phyloP scores from a whole-genome alignment of 108 stramenopile genomes.

The Mayamaea pseudoterrestris region DNA sequence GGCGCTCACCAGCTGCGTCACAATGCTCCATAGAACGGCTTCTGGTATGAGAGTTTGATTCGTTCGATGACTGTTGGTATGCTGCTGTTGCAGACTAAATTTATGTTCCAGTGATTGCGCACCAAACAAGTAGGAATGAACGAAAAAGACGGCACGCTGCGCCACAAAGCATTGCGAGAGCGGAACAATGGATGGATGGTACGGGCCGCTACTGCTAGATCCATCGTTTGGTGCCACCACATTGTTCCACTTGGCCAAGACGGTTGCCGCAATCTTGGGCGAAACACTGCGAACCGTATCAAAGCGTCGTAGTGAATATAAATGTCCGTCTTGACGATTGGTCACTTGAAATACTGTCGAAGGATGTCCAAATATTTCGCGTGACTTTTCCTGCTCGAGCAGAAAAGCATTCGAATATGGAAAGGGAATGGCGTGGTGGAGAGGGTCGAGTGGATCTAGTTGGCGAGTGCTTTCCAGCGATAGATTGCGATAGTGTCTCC shows the following conservation, averaged over 20 bases:
- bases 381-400: constrained; percentile 12
- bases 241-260: constrained; percentile 43
- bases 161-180: constrained; percentile 67
- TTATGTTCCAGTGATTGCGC: no score
- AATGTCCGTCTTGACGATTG: constrained; percentile 52
- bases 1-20: constrained; percentile 72
- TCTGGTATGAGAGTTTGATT: constrained; percentile 67
- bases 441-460: constrained; percentile 57
- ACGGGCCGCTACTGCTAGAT: no score
- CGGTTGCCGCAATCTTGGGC: constrained; percentile 67
- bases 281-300: constrained; percentile 71
- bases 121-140: constrained; percentile 77
- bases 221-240: constrained; percentile 27
- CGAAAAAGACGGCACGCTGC: constrained; percentile 84
- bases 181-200: constrained; percentile 62
- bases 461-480: constrained; percentile 35
- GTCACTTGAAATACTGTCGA: constrained; percentile 47
- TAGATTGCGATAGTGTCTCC: constrained; percentile 50
- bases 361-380: constrained; percentile 76
- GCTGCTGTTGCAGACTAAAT: no score
- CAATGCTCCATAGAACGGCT: constrained; percentile 70
- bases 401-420: constrained; percentile 20
- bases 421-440: constrained; percentile 29
- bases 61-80: constrained; percentile 62
- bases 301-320: constrained; percentile 77